Base-by-base conservation (phyloP, 495 filamentous ascomycete species). In the Cenococcum geophilum region DNA sequence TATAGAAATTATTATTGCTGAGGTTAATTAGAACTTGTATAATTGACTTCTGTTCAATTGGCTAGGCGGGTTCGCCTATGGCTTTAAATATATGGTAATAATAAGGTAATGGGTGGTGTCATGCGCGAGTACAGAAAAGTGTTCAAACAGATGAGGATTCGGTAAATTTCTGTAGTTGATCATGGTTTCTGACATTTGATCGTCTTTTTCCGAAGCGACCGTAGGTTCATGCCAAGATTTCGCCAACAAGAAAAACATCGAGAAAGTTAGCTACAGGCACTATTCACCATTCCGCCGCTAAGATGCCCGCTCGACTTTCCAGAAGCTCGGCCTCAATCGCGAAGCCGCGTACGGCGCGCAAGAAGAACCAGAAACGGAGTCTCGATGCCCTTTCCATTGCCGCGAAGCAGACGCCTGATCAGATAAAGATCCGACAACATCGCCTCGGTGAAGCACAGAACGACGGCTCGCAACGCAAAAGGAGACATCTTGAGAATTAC, bases 311-410 rank as follows among this genome's bases (percentile, higher is more conserved):
- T 25, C 52, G 73, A 63, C 50, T 74, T n/a, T 62, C 73, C 5
- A 58, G 72, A 50, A 53, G 43, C 45, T 70, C 56, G 12, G 16
- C 57, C 8, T 27, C 59, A 56, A 59, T 21, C 21, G 61, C 36
- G 10, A 57, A 25, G 21, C 49, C 51, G 0, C 65, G 60, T 60
- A 68, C 71, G 14, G 48, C 47, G 1, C 63, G 62, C 32, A 71
- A 72, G 40, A 71, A 70, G 34, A 66, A 66, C 23, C 73, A 73
- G 57, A 78, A 77, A 57, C 86, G 85, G 55, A 83, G 82, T 5
- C 79, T 95, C 37, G 84, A 97, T 71, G 93, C 93, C 35, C 87
- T 95, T 64, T 79, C 92, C 42, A 89, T 93, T 68, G 93, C 93
- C 37, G 83, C 85, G 42, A 78, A 83, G 45, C 74, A 88, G 57